Conservation (phyloP, 805 yeast species). For the Wickerhamiella dianesei region DNA sequence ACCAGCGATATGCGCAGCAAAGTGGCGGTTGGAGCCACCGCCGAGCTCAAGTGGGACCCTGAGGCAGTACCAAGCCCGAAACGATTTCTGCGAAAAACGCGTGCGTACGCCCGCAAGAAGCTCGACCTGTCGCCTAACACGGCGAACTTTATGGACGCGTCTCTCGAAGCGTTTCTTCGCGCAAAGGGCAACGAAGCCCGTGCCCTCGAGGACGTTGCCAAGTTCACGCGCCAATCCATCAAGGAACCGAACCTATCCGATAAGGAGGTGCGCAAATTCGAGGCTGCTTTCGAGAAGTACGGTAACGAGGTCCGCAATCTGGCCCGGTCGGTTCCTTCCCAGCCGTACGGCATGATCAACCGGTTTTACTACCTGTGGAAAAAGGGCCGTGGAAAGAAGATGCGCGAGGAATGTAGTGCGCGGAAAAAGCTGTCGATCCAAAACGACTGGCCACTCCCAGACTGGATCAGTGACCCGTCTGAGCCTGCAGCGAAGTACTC, state of each 20-base stretch:
- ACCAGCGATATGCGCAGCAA: not conserved
- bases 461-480: conserved; percentile 44
- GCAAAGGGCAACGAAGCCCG: conserved; percentile 35
- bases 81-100: conserved; percentile 41
- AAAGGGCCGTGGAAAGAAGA: conserved; percentile 62
- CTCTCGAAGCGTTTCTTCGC: conserved; percentile 42
- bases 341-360: conserved; percentile 65
- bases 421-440: not conserved
- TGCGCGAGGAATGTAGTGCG: conserved; percentile 58
- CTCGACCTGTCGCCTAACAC: conserved; percentile 47
- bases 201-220: conserved; percentile 36
- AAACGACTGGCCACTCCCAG: conserved; percentile 25
- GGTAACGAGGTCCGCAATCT: conserved; percentile 77
- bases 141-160: conserved; percentile 72
- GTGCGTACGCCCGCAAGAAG: conserved; percentile 37
- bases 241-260: conserved; percentile 64
- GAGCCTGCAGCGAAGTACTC: conserved; percentile 62
- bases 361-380: conserved; percentile 87
- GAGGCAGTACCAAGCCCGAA: conserved; percentile 31
- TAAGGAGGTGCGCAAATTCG: conserved; percentile 56
- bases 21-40: conserved; percentile 21
- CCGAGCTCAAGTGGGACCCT: conserved; percentile 51
- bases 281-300: conserved; percentile 52
- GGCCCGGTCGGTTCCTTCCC: conserved; percentile 55
- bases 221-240: conserved; percentile 43